Percentiles rank a stretch among this genome's conserved stretches.
Conservation (phyloP, 371 early-diverging fungal species). For the Mucor racemosus region DNA sequence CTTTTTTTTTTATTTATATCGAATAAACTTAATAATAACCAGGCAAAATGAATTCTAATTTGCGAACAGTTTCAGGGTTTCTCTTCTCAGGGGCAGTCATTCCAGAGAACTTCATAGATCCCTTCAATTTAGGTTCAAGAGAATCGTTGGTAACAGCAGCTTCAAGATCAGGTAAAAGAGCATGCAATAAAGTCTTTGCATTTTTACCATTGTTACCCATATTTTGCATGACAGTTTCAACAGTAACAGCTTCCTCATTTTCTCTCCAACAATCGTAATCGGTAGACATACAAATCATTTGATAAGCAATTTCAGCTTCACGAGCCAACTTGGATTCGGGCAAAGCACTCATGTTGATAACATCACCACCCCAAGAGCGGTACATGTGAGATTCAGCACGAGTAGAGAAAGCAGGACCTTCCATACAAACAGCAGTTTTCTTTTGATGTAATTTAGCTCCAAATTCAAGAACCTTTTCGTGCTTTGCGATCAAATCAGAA, state of each 20-base stretch:
- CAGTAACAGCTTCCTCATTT: slow-evolving; percentile 89
- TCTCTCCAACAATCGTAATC: slow-evolving; percentile 98
- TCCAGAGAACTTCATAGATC: slow-evolving; percentile 74
- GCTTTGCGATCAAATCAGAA: slow-evolving; percentile 71
- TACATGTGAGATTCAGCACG: slow-evolving; percentile 97
- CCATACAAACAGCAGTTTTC: slow-evolving; percentile 95
- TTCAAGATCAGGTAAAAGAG: slow-evolving; percentile 81
- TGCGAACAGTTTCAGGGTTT: slow-evolving; percentile 69
- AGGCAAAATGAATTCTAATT: slow-evolving; percentile 84
- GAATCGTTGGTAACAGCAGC: slow-evolving; percentile 56
- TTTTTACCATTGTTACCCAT: slow-evolving; percentile 85
- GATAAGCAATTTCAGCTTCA: slow-evolving; percentile 97
- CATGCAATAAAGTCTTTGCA: slow-evolving; percentile 79
- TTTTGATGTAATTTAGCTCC: slow-evolving; percentile 67
- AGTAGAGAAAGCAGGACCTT: slow-evolving; percentile 97
- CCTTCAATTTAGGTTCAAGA: slow-evolving; percentile 63
- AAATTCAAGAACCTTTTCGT: slow-evolving; percentile 51
- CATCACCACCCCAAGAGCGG: slow-evolving; percentile 88
- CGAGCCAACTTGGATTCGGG: slow-evolving; percentile 97
- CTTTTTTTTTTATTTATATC: not conserved
- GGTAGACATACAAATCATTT: slow-evolving; percentile 98
- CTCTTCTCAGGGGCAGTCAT: slow-evolving; percentile 80
- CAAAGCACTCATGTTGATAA: slow-evolving; percentile 97
- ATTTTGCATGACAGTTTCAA: slow-evolving; percentile 91
- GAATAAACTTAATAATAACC: slow-evolving; percentile 59